phyloP scores from a whole-genome alignment of 2,329 filamentous ascomycete species.

The Helotiales sp. region DNA sequence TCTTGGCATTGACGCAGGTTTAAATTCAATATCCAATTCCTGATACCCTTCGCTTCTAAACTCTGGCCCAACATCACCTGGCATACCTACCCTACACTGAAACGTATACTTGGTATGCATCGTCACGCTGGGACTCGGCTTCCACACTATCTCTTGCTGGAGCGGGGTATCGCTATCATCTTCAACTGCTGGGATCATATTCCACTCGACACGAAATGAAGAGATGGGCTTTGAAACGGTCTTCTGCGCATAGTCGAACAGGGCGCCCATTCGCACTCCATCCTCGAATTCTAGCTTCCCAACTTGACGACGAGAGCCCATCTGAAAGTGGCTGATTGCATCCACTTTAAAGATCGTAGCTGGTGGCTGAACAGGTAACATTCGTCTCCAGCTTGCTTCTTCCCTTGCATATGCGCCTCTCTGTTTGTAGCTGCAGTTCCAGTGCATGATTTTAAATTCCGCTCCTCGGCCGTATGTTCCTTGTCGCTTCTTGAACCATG shows the following conservation, averaged over 20 bases:
- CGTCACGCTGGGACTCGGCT: neutral
- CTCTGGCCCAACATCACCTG: neutral
- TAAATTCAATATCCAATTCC: neutral
- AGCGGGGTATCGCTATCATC: neutral
- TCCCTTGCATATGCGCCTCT: conserved; percentile 7
- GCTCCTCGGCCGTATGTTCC: neutral
- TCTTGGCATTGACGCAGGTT: neutral
- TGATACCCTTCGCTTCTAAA: neutral
- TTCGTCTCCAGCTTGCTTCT: conserved; percentile 18
- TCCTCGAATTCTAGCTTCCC: conserved; percentile 1
- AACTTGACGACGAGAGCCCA: neutral
- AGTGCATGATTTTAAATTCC: conserved; percentile 5
- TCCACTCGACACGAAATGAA: conserved; percentile 10
- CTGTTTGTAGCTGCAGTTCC: neutral
- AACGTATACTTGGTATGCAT: neutral
- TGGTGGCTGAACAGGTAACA: conserved; percentile 17
- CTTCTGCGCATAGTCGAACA: conserved; percentile 13
- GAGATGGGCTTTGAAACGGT: conserved; percentile 8
- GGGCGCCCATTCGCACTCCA: conserved; percentile 10
- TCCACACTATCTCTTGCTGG: neutral
- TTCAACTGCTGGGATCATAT: neutral
- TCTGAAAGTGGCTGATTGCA: neutral
- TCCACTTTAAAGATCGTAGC: conserved; percentile 2
- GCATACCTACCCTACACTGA: neutral
- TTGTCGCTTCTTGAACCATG: conserved; percentile 7